phyloP scores from a whole-genome alignment of 2,329 filamentous ascomycete genomes.

The Alternaria arbusti region DNA sequence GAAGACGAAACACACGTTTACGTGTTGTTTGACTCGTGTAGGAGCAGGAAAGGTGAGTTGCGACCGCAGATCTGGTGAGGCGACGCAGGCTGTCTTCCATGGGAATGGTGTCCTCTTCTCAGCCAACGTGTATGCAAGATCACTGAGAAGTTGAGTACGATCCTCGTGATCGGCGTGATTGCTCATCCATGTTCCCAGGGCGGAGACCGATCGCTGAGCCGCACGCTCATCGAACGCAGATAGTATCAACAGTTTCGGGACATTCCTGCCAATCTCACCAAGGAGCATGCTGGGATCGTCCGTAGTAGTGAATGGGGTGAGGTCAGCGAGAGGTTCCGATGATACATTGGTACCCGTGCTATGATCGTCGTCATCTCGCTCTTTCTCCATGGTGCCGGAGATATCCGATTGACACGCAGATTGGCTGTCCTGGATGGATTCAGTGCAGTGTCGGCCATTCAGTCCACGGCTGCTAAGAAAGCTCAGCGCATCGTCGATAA shows the following conservation, averaged over 20 bases:
- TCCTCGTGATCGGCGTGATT: background rate
- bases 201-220: background rate
- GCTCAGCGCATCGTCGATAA: conserved; percentile 22
- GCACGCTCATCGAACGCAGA: conserved; percentile 17
- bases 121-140: conserved; percentile 16
- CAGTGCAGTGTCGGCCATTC: conserved; percentile 3
- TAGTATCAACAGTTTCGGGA: conserved; percentile 1
- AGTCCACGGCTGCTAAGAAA: conserved; percentile 2
- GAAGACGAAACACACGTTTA: conserved; percentile 25
- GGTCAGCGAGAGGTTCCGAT: background rate
- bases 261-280: background rate
- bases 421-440: background rate
- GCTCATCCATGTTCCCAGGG: conserved; percentile 3
- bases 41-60: conserved; percentile 6
- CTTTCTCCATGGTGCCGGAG: background rate
- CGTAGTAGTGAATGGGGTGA: background rate
- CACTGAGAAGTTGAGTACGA: background rate
- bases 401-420: background rate
- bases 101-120: conserved; percentile 14
- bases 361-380: background rate
- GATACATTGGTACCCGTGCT: background rate
- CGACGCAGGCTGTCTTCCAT: conserved; percentile 11
- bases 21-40: background rate
- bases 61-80: background rate
- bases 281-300: background rate